These are phyloP conservation scores for Pseudopithomyces chartarum DNA, from an alignment of 2,329 filamentous ascomycete species.

Conservation along the genomic window DNA sequence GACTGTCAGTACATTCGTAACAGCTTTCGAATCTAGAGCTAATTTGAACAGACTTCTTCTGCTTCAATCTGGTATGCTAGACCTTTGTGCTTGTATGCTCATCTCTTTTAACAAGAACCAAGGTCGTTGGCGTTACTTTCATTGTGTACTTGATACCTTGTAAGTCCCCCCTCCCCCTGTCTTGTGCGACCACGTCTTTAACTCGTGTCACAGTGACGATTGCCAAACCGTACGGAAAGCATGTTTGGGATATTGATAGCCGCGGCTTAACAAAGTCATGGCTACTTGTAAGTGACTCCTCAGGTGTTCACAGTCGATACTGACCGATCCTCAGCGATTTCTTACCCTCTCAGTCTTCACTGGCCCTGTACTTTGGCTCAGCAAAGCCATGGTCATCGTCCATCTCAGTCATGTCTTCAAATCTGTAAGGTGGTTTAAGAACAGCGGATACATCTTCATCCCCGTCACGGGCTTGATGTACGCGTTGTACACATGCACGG, in stretches of 20 bases:
- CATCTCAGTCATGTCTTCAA: conserved; percentile 19
- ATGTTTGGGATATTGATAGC: conserved; percentile 24
- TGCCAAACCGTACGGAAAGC: conserved; percentile 18
- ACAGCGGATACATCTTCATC: conserved; percentile 20
- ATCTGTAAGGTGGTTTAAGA: conserved; percentile 23
- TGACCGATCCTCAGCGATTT: conserved; percentile 14
- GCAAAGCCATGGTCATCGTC: conserved; percentile 23
- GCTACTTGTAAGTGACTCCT: conserved; percentile 12
- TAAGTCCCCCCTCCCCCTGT: conserved; percentile 6
- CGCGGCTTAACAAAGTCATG: conserved; percentile 13
- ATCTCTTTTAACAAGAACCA: conserved; percentile 3
- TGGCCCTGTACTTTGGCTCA: conserved; percentile 25
- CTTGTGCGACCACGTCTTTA: conserved; percentile 4
- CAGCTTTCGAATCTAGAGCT: neutral
- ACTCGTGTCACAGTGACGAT: conserved; percentile 11
- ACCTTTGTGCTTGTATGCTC: neutral
- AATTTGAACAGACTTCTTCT: conserved; percentile 17
- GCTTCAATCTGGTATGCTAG: conserved; percentile 10
- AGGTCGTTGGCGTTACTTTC: conserved; percentile 19
- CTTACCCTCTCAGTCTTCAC: conserved; percentile 17
- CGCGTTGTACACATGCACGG: conserved; percentile 19
- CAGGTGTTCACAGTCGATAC: neutral
- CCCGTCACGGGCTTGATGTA: conserved; percentile 22
- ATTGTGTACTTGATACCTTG: conserved; percentile 22
- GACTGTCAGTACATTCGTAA: conserved; percentile 16